These are phyloP conservation scores for Xylariaceae sp. DNA, from an alignment of 2,329 filamentous ascomycete genomes.

Conservation along the genomic window DNA sequence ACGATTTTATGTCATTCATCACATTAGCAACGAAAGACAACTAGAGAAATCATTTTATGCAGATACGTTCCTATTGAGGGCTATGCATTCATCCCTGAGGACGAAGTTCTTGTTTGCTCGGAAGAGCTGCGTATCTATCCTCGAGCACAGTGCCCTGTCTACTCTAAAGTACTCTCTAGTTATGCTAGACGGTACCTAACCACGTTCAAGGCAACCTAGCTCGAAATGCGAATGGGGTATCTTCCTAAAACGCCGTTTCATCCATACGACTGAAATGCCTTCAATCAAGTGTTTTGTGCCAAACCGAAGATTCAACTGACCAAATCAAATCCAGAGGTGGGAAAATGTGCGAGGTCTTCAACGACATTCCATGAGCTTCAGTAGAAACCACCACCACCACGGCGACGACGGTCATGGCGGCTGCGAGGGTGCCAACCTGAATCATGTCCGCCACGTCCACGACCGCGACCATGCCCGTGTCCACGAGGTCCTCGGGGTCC, in stretches of 20 bases:
- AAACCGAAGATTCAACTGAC: conserved; percentile 8
- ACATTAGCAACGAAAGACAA: not conserved
- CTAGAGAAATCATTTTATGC: no score
- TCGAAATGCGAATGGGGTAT: conserved; percentile 31
- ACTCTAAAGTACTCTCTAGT: not conserved
- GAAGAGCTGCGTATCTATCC: not conserved
- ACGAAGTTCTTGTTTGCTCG: not conserved
- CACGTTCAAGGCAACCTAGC: conserved; percentile 6
- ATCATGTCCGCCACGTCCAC: conserved; percentile 34
- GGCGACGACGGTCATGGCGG: conserved; percentile 36
- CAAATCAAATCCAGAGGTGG: conserved; percentile 2
- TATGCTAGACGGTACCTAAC: not conserved
- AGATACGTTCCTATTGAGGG: no score
- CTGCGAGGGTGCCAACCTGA: conserved; percentile 35
- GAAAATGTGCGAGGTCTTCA: not conserved
- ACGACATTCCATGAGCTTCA: conserved; percentile 5
- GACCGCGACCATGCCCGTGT: conserved; percentile 32
- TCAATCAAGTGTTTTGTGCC: conserved; percentile 2
- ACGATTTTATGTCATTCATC: no score
- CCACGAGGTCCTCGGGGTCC: conserved; percentile 30
- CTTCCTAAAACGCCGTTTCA: conserved; percentile 28
- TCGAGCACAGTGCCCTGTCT: not conserved
- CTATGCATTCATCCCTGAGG: not conserved
- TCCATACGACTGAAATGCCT: conserved; percentile 8
- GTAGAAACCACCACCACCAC: conserved; percentile 35